A percentile compares a stretch with the other conserved stretches of the same genome.
phyloP scores from a whole-genome alignment of 164 flowering plant species.

The Nelumbo lutea region DNA sequence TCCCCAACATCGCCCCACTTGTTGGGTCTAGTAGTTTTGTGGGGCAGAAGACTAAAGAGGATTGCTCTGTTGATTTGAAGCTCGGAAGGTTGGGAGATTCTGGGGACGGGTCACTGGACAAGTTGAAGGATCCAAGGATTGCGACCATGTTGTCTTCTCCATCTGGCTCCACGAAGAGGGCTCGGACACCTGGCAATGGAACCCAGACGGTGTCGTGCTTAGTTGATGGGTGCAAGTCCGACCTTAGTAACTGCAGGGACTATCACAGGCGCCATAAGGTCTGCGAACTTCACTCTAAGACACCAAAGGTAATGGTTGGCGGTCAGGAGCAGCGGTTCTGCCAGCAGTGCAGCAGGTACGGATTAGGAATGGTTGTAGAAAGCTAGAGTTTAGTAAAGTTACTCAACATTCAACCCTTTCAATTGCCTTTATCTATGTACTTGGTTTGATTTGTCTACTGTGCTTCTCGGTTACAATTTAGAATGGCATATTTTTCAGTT shows the following conservation, averaged over 20 bases:
- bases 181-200: constrained; percentile 38
- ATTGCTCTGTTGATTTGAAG: constrained; percentile 57
- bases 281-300: constrained; percentile 77
- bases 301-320: constrained; percentile 53
- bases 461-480: neutral
- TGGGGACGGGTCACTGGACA: constrained; percentile 16
- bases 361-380: neutral
- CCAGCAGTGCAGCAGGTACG: constrained; percentile 88
- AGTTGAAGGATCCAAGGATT: constrained; percentile 24
- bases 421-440: neutral
- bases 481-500: neutral
- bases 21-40: constrained; percentile 30
- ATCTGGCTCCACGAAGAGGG: constrained; percentile 49
- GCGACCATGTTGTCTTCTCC: constrained; percentile 26
- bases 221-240: constrained; percentile 75
- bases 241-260: constrained; percentile 73
- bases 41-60: constrained; percentile 16
- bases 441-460: neutral
- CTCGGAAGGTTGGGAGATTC: constrained; percentile 44
- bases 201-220: constrained; percentile 44
- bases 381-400: neutral
- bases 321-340: constrained; percentile 78
- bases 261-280: constrained; percentile 87
- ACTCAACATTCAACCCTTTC: neutral
- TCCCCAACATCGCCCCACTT: constrained; percentile 17